These are phyloP conservation scores for Dissophora globulifera DNA, from an alignment of 192 early-diverging fungal genomes.

Conservation along the genomic window DNA sequence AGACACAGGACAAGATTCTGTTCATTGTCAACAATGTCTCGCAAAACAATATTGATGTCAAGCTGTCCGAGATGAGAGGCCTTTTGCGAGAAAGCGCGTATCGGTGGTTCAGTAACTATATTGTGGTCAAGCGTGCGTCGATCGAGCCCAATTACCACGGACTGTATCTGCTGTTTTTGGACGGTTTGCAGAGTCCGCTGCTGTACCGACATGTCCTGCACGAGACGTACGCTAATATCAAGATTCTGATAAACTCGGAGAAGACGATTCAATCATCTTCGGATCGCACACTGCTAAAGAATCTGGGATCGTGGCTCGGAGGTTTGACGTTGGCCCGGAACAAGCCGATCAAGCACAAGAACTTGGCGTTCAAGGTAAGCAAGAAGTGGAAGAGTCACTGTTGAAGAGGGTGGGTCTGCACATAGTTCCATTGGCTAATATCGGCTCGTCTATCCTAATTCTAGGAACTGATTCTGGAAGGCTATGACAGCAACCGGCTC, in stretches of 20 bases:
- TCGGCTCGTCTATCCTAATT: no score
- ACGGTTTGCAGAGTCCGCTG: conserved; percentile 71
- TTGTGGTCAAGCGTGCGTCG: conserved; percentile 94
- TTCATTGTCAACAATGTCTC: conserved; percentile 98
- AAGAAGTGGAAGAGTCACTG: no score
- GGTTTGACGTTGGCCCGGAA: conserved; percentile 94
- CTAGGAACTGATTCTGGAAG: conserved; percentile 88
- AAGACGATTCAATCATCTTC: conserved; percentile 90
- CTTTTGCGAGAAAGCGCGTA: conserved; percentile 71
- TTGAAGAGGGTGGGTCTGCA: no score
- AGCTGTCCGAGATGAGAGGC: conserved; percentile 80
- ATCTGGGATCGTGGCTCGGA: conserved; percentile 97
- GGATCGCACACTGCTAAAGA: conserved; percentile 93
- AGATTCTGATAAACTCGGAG: conserved; percentile 91
- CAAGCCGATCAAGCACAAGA: conserved; percentile 94
- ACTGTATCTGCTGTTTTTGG: conserved; percentile 88
- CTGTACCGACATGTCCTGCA: conserved; percentile 83
- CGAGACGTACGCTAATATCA: conserved; percentile 91
- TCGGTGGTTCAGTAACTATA: conserved; percentile 95
- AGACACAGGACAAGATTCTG: conserved; percentile 87
- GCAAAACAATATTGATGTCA: conserved; percentile 82
- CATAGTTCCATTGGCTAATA: no score
- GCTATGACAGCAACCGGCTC: conserved; percentile 84
- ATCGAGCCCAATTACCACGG: conserved; percentile 97
- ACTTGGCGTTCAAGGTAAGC: conserved; percentile 89